phyloP scores from a whole-genome alignment of 2,329 filamentous ascomycete genomes.

The Mollisiaceae sp. region DNA sequence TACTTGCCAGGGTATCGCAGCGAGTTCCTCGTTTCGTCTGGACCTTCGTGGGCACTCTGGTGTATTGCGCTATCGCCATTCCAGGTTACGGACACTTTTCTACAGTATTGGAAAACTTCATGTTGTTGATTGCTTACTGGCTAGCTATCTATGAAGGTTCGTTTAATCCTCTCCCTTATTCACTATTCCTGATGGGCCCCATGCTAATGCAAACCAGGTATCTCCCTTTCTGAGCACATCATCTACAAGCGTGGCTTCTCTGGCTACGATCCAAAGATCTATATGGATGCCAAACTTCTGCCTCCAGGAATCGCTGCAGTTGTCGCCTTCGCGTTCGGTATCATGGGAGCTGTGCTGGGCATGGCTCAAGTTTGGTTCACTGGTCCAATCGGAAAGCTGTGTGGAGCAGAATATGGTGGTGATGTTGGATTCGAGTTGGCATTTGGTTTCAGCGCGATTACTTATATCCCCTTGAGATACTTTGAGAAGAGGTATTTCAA shows the following conservation, averaged over 20 bases:
- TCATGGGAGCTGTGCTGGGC: conserved; percentile 69
- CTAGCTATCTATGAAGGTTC: conserved; percentile 71
- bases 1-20: conserved; percentile 63
- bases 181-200: too few species aligned
- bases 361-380: conserved; percentile 75
- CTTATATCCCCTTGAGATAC: conserved; percentile 53
- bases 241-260: conserved; percentile 66
- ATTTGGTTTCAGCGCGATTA: conserved; percentile 61
- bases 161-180: too few species aligned
- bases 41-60: conserved; percentile 64
- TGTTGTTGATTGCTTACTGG: conserved; percentile 74
- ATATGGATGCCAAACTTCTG: conserved; percentile 60
- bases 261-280: conserved; percentile 64
- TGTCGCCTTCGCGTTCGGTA: conserved; percentile 65
- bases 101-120: conserved; percentile 70
- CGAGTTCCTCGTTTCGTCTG: conserved; percentile 71
- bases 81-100: conserved; percentile 72
- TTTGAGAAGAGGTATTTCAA: conserved; percentile 49
- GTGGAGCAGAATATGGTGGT: conserved; percentile 48
- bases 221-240: conserved; percentile 70
- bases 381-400: conserved; percentile 64
- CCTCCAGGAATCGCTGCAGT: conserved; percentile 69
- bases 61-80: conserved; percentile 72
- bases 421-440: conserved; percentile 70
- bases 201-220: conserved; percentile 31